A percentile compares a stretch with the other conserved stretches of the same genome.
Evolutionary conservation across 805 yeast species (phyloP).

Genomic region (Metschnikowia anglica): DNA sequence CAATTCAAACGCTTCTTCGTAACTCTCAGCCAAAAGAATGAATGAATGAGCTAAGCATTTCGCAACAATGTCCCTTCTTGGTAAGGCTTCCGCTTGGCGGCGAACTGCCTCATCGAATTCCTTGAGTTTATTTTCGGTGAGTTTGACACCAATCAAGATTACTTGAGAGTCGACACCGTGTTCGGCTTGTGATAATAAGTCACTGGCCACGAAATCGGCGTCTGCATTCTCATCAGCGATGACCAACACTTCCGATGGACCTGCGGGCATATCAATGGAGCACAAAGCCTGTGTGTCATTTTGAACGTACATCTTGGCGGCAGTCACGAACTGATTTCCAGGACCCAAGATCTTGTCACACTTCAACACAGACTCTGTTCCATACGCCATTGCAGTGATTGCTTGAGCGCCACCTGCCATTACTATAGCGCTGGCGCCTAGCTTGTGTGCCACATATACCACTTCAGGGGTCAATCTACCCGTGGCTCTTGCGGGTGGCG

Average conservation of each 20-base stretch:
- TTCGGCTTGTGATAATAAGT: conserved; percentile 95
- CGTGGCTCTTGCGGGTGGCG: conserved; percentile 87
- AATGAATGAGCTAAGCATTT: conserved; percentile 91
- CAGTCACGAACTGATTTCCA: conserved; percentile 98
- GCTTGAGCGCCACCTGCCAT: conserved; percentile 99
- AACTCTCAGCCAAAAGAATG: conserved; percentile 63
- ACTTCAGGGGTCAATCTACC: conserved; percentile 96
- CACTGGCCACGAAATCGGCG: conserved; percentile 96
- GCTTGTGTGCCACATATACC: conserved; percentile 93
- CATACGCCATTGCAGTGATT: conserved; percentile 97
- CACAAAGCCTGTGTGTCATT: conserved; percentile 94
- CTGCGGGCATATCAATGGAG: conserved; percentile 99
- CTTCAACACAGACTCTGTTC: conserved; percentile 88
- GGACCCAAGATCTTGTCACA: conserved; percentile 98
- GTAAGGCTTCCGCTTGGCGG: conserved; percentile 76
- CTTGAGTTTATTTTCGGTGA: conserved; percentile 57
- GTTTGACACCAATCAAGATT: conserved; percentile 77
- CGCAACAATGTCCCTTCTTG: conserved; percentile 91
- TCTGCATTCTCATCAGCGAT: conserved; percentile 85
- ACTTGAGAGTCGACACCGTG: conserved; percentile 99
- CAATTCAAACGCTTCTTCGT: conserved; percentile 80
- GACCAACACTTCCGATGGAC: conserved; percentile 98
- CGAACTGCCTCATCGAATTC: conserved; percentile 81
- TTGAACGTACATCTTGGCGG: conserved; percentile 96
- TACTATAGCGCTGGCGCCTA: conserved; percentile 87